Percentiles rank a stretch among this genome's conserved stretches.
Evolutionary conservation across 257 asterid species (phyloP).

Genomic region (Linaria vulgaris): DNA sequence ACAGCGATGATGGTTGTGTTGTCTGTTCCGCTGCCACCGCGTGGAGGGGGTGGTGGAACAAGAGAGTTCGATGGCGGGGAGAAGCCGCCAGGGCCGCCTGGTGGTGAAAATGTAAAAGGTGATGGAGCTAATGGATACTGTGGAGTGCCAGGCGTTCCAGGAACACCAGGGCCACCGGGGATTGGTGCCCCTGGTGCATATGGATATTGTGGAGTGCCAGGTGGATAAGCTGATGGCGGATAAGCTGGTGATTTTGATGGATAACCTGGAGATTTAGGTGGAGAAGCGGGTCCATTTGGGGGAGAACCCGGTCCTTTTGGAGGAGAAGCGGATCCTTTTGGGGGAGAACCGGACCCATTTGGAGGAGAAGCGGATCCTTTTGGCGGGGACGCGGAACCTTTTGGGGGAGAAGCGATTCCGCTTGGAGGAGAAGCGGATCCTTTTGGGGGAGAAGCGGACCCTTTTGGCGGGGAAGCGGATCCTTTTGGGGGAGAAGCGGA

Average conservation of each 20-base stretch:
- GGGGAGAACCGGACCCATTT: conserved; percentile 9
- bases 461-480: conserved; percentile 22
- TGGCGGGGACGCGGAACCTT: conserved; percentile 26
- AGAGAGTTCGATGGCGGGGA: conserved; percentile 26
- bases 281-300: neutral
- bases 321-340: conserved; percentile 10
- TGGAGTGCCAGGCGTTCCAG: conserved; percentile 26
- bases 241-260: conserved; percentile 15
- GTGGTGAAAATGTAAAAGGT: conserved; percentile 16
- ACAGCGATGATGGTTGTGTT: conserved; percentile 34
- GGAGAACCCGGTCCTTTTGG: conserved; percentile 16
- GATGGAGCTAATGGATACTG: conserved; percentile 23
- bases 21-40: conserved; percentile 5
- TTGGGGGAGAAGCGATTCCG: neutral
- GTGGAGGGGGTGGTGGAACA: conserved; percentile 27
- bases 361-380: conserved; percentile 14
- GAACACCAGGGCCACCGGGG: too few species aligned
- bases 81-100: conserved; percentile 13
- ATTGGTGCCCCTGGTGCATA: conserved; percentile 12
- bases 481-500: neutral
- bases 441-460: conserved; percentile 19
- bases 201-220: conserved; percentile 21
- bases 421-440: conserved; percentile 10
- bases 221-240: conserved; percentile 9
- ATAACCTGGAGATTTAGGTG: conserved; percentile 22